Evolutionary conservation across 495 filamentous ascomycete species (phyloP).

Genomic region (Penicillium macrosclerotiorum): DNA sequence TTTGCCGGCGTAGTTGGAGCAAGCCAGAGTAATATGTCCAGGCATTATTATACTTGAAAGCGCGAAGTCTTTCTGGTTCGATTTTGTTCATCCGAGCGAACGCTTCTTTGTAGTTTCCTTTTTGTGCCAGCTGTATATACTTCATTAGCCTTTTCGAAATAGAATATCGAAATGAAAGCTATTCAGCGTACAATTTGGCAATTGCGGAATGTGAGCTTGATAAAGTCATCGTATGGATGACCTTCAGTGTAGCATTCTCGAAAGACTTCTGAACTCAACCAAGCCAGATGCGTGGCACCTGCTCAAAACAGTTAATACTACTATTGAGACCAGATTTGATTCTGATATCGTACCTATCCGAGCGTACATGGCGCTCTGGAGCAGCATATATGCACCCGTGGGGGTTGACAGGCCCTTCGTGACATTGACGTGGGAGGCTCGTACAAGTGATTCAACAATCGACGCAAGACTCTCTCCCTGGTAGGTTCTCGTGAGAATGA

Average conservation of each 20-base stretch:
- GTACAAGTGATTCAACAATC: conserved; percentile 73
- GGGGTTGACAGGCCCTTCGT: conserved; percentile 70
- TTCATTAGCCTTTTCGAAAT: conserved; percentile 20
- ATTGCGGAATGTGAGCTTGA: conserved; percentile 62
- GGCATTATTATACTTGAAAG: conserved; percentile 75
- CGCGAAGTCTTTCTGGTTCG: conserved; percentile 62
- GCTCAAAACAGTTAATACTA: conserved; percentile 18
- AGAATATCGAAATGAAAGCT: background rate
- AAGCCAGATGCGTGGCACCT: conserved; percentile 62
- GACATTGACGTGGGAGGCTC: conserved; percentile 78
- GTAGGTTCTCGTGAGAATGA: too few species aligned
- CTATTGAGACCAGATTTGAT: background rate
- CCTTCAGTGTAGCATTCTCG: conserved; percentile 65
- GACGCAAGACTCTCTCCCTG: conserved; percentile 78
- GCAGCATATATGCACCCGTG: conserved; percentile 68
- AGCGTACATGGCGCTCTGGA: conserved; percentile 71
- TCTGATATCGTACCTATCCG: conserved; percentile 58
- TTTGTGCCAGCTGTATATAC: conserved; percentile 48
- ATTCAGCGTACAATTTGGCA: conserved; percentile 50
- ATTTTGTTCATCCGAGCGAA: conserved; percentile 65
- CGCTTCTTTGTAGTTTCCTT: conserved; percentile 71
- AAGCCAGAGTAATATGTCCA: conserved; percentile 73
- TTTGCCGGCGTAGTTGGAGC: conserved; percentile 65
- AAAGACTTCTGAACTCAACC: conserved; percentile 70
- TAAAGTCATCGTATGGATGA: conserved; percentile 72